Evolutionary conservation across 768 basidiomycete genomes (phyloP).

Genomic region (Pholiota conissans): DNA sequence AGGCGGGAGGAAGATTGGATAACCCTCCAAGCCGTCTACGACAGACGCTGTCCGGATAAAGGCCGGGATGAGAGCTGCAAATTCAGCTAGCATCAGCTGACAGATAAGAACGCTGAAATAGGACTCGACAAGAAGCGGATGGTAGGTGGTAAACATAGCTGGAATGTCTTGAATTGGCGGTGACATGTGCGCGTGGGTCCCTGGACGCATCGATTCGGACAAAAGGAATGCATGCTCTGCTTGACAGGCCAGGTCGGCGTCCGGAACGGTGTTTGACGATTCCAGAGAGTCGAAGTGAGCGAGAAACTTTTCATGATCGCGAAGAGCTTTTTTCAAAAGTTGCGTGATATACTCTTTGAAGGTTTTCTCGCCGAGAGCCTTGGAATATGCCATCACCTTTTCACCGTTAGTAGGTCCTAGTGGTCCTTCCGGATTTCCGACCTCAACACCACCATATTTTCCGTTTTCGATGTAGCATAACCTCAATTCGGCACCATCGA

Average conservation of each 20-base stretch:
- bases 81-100: slow-evolving; percentile 77
- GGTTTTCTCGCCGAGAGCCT: slow-evolving; percentile 49
- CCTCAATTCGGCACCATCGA: slow-evolving; percentile 75
- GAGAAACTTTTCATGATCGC: slow-evolving; percentile 85
- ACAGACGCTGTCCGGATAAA: slow-evolving; percentile 68
- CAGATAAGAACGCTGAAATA: slow-evolving; percentile 80
- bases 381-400: slow-evolving; percentile 67
- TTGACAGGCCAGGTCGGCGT: not conserved
- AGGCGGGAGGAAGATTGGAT: slow-evolving; percentile 85
- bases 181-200: slow-evolving; percentile 39
- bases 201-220: slow-evolving; percentile 51
- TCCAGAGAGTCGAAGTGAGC: slow-evolving; percentile 61
- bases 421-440: slow-evolving; percentile 80
- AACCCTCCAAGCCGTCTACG: slow-evolving; percentile 84
- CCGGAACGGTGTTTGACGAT: not conserved
- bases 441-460: slow-evolving; percentile 81
- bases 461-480: slow-evolving; percentile 76
- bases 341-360: slow-evolving; percentile 62
- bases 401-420: slow-evolving; percentile 56
- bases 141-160: slow-evolving; percentile 83
- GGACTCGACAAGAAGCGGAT: slow-evolving; percentile 86
- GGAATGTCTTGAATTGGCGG: slow-evolving; percentile 44
- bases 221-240: slow-evolving; percentile 35
- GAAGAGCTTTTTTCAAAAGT: slow-evolving; percentile 71
- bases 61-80: slow-evolving; percentile 56